Base-by-base conservation (phyloP, 768 basidiomycete species). In the Kwoniella sp. region DNA sequence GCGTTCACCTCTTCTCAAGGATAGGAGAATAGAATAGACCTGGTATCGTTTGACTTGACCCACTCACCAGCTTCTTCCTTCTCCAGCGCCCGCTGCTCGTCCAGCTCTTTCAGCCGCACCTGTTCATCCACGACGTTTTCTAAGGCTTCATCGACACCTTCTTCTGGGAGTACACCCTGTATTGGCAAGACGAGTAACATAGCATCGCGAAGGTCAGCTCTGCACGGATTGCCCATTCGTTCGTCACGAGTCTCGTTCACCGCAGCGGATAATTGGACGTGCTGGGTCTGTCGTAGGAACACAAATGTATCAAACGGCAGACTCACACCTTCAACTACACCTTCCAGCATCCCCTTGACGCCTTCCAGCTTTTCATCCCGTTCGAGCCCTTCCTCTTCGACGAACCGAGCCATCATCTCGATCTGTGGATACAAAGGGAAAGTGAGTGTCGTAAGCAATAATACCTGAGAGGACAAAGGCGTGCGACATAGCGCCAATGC, bases 301-400 rank as follows among this genome's bases (percentile, higher is more conserved):
- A n/a, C n/a, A 23, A 1, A 0, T 7, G 12, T 56, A n/a, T 17
- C 5, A 23, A 11, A n/a, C 37, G 0, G 17, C 31, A 8, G 4
- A 57, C 70, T 66, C 41, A 73, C 75, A 23, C 61, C 70, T 26
- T 70, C 67, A 17, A 74, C 71, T 20, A 71, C 63, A 48, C 75
- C 77, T 54, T 80, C 79, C 20, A 80, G 57, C 79, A 80, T 80
- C 30, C 72, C 77, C 58, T 68, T 73, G 1, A 77, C 73, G 15
- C 79, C 79, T 57, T 80, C 79, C 28, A 76, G 65, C 66, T 80
- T 80, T 56, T 78, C 77, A 13, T 73, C 73, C 22, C 71, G 59
- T 50, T 77, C 77, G n/a, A 80, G 59, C 3, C 77, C 79, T 38
- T 80, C 79, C 63, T 78, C 77, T 57, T 80, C 79, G 17, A 80